Base-by-base conservation (phyloP, 2,329 filamentous ascomycete genomes). In the Calonectria multiphialidica region DNA sequence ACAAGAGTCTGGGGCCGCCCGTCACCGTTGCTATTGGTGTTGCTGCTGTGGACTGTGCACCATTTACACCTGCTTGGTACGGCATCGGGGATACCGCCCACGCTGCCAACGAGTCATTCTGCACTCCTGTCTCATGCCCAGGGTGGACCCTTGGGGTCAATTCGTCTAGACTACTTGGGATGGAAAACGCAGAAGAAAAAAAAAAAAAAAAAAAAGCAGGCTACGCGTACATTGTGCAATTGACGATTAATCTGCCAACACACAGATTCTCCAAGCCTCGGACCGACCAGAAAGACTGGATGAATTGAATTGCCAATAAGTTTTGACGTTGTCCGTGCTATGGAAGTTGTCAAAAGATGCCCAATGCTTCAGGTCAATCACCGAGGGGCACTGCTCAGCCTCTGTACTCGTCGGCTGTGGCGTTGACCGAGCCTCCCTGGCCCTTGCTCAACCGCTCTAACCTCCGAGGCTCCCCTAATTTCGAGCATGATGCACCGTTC, bases 391-490 rank as follows among this genome's bases (percentile, higher is more conserved):
- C 10, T n/a, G n/a, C 50, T 37, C 30, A 57, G 50, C 33, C 53
- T 57, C 53, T 57, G 53, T 13, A 37, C 21, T 55, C 50, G 50
- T 55, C n/a, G 50, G n/a, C 18, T 57, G 53, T 23, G n/a, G 18
- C 53, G 33, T 35, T 18, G 33, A 18, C 13, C 53, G 53, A 40
- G 33, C 6, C 25, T 21, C 33, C 25, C 33, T 50, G 18, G 30
- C 10, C 30, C 7, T 25, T 23, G 21, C 18, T 9, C 35, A 7
- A 37, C 37, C 68, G 50, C 50, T 16, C 35, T 57, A 18, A 23
- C 33, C 68, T 15, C 64, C 57, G 30, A 53, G 16, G 21, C 45
- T 15, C 57, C 42, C 44, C 62, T 57, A 42, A 57, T 70, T 65
- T 47, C 40, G 18, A 47, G 33, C 50, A 23, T 35, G 33, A 37